A percentile compares a stretch with the other conserved stretches of the same genome.
These are phyloP conservation scores for Verbena officinalis DNA, from an alignment of 257 asterid species.

Conservation along the genomic window DNA sequence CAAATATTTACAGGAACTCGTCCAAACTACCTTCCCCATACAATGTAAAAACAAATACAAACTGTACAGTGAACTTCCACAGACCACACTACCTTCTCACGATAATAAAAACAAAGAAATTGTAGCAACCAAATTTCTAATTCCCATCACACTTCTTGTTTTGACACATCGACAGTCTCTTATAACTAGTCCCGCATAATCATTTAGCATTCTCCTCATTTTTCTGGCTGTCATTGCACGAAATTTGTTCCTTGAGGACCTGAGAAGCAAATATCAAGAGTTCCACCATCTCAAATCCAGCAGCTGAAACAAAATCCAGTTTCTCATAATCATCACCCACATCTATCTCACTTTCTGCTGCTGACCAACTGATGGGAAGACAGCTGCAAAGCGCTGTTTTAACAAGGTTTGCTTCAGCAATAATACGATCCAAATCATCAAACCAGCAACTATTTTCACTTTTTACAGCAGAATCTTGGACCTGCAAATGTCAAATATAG, in stretches of 20 bases:
- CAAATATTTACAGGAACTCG: no score
- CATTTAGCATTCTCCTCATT: neutral
- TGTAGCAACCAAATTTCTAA: no score
- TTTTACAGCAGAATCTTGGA: constrained; percentile 44
- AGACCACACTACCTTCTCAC: no score
- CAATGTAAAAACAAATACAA: no score
- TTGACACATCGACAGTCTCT: no score
- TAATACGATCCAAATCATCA: constrained; percentile 48
- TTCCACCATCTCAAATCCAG: constrained; percentile 93
- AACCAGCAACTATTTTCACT: constrained; percentile 27
- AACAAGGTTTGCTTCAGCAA: constrained; percentile 67
- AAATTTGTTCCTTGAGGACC: constrained; percentile 43
- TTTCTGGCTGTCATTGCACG: constrained; percentile 4
- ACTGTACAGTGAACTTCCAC: no score
- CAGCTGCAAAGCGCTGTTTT: constrained; percentile 88
- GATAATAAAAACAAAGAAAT: neutral
- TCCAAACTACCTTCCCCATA: no score
- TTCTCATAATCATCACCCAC: constrained; percentile 32
- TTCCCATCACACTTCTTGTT: no score
- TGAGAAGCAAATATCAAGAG: constrained; percentile 75
- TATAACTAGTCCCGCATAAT: neutral
- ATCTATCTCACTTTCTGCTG: constrained; percentile 34
- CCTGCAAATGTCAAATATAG: constrained; percentile 35
- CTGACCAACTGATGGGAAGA: constrained; percentile 83
- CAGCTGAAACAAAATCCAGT: constrained; percentile 82